These are phyloP conservation scores for Fusarium protoensiforme DNA, from an alignment of 2,329 filamentous ascomycete genomes.

Conservation along the genomic window DNA sequence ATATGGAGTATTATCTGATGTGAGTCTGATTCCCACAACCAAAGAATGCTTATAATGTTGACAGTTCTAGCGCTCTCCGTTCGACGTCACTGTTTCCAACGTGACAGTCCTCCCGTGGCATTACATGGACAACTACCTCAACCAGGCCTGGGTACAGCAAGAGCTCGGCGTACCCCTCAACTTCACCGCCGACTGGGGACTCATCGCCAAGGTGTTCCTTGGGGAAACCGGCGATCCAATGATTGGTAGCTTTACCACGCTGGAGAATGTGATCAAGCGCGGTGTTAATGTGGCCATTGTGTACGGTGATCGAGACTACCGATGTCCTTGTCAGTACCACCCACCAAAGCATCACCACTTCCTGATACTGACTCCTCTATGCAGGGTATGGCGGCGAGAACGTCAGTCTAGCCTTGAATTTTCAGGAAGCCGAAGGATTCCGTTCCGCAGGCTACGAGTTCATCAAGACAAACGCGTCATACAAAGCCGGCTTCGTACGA, in stretches of 20 bases:
- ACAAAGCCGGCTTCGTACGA: slow-evolving; percentile 76
- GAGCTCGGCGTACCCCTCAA: slow-evolving; percentile 71
- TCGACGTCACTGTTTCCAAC: slow-evolving; percentile 67
- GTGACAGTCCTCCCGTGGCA: slow-evolving; percentile 68
- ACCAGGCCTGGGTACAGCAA: slow-evolving; percentile 64
- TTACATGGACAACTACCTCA: slow-evolving; percentile 72
- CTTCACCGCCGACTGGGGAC: slow-evolving; percentile 55
- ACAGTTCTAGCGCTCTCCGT: slow-evolving; percentile 61
- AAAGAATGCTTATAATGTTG: neutral
- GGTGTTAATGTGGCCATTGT: slow-evolving; percentile 76
- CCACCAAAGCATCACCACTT: fast-evolving
- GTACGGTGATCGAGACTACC: slow-evolving; percentile 71
- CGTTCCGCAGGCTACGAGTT: slow-evolving; percentile 74
- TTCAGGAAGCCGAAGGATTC: slow-evolving; percentile 66
- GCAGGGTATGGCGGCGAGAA: slow-evolving; percentile 70
- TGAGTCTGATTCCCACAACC: neutral
- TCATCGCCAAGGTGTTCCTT: slow-evolving; percentile 61
- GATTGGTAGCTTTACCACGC: slow-evolving; percentile 47
- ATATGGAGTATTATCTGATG: slow-evolving; percentile 3
- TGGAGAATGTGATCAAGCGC: slow-evolving; percentile 67
- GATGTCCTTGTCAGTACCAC: slow-evolving; percentile 65
- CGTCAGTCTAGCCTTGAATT: slow-evolving; percentile 64
- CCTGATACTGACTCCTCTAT: neutral
- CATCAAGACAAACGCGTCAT: slow-evolving; percentile 72
- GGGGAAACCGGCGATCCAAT: slow-evolving; percentile 70